Conservation (phyloP, 2,329 filamentous ascomycete species). For the Hymenoscyphus occultus region DNA sequence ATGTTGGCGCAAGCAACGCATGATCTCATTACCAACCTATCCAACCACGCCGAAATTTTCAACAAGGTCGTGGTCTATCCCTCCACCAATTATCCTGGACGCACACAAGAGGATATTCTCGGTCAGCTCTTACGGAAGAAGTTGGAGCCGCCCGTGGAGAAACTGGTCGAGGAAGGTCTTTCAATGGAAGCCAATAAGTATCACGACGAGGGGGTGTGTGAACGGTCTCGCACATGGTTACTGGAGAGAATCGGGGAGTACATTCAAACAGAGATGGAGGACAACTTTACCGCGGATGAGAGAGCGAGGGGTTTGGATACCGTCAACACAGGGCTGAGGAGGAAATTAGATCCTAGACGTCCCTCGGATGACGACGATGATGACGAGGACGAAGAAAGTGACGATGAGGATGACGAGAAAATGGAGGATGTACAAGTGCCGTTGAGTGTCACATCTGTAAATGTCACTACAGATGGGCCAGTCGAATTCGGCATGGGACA, state of each 20-base stretch:
- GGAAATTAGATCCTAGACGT: constrained; percentile 32
- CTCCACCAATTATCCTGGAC: constrained; percentile 70
- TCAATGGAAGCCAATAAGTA: constrained; percentile 36
- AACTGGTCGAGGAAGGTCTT: constrained; percentile 65
- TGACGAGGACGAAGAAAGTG: constrained; percentile 54
- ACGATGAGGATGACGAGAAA: constrained; percentile 49
- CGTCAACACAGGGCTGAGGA: constrained; percentile 67
- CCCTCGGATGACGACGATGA: constrained; percentile 17
- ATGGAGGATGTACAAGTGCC: constrained; percentile 55
- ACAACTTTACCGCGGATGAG: constrained; percentile 71
- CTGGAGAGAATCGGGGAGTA: constrained; percentile 43
- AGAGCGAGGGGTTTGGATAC: constrained; percentile 62
- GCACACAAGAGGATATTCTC: constrained; percentile 63
- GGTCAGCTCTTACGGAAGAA: constrained; percentile 77
- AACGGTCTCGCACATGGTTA: constrained; percentile 40
- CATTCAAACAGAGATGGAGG: constrained; percentile 49
- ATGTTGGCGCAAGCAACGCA: constrained; percentile 70
- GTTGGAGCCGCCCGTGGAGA: constrained; percentile 73
- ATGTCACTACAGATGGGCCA: constrained; percentile 16
- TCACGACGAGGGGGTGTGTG: constrained; percentile 59
- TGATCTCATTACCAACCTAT: constrained; percentile 62
- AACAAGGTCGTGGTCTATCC: constrained; percentile 71
- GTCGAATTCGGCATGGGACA: constrained; percentile 23
- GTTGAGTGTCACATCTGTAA: constrained; percentile 25
- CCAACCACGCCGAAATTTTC: constrained; percentile 65